phyloP scores from a whole-genome alignment of 2,329 filamentous ascomycete genomes.

The Paecilomyces fulvus region DNA sequence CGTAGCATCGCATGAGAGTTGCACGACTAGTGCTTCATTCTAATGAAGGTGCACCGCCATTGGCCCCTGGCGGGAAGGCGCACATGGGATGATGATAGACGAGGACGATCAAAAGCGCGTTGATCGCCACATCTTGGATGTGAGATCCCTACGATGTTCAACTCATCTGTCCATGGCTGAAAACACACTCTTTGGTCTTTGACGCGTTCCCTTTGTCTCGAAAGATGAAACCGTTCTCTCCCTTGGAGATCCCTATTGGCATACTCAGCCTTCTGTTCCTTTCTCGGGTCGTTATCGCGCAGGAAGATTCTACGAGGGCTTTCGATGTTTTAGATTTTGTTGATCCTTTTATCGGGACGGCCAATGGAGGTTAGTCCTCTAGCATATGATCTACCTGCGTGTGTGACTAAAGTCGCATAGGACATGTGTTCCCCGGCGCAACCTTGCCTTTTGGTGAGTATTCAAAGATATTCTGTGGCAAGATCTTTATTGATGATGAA shows the following conservation, averaged over 20 bases:
- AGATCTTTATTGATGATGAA: neutral
- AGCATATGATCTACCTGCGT: neutral
- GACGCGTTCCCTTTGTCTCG: neutral
- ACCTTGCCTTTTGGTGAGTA: conserved; percentile 44
- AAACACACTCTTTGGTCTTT: neutral
- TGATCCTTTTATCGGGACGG: conserved; percentile 48
- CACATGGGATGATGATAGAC: neutral
- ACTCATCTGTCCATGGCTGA: neutral
- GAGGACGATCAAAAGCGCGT: neutral
- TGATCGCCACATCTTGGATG: neutral
- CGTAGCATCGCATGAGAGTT: no score
- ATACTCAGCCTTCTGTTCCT: neutral
- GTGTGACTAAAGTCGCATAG: conserved; percentile 14
- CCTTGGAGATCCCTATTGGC: neutral
- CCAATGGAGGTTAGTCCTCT: conserved; percentile 34
- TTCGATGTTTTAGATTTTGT: conserved; percentile 29
- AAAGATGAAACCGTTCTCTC: neutral
- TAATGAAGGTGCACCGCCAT: no score
- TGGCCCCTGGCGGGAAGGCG: neutral
- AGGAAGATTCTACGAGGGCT: neutral
- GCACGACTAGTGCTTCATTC: no score
- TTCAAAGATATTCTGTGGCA: neutral
- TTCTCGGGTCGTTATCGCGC: neutral
- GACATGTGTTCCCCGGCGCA: conserved; percentile 51
- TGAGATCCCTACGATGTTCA: neutral